Evolutionary conservation across 495 filamentous ascomycete genomes (phyloP).

Genomic region (Tirmania nivea): DNA sequence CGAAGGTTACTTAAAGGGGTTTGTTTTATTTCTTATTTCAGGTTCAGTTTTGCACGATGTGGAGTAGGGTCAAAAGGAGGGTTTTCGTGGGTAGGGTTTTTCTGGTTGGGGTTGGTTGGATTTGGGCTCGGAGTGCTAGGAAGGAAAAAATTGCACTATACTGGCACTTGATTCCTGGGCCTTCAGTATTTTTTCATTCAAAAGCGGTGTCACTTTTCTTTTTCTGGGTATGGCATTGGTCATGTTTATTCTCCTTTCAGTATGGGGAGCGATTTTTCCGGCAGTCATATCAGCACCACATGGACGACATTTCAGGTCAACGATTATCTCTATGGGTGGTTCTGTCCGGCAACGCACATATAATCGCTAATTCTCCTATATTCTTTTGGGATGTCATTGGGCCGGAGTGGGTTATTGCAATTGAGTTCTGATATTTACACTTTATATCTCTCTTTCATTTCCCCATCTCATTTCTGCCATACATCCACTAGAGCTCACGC

Average conservation of each 20-base stretch:
- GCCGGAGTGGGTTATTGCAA: slow-evolving; percentile 17
- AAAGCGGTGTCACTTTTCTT: background rate
- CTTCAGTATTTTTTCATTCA: background rate
- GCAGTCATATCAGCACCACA: too few species aligned
- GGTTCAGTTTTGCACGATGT: background rate
- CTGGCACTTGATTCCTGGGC: background rate
- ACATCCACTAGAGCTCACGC: background rate
- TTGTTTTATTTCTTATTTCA: slow-evolving; percentile 1
- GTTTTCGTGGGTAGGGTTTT: background rate
- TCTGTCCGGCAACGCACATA: slow-evolving; percentile 10
- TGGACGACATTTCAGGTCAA: too few species aligned
- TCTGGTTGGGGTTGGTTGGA: background rate
- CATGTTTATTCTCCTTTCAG: background rate
- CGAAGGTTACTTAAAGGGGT: slow-evolving; percentile 20
- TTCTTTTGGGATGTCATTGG: slow-evolving; percentile 19
- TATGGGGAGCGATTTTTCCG: too few species aligned
- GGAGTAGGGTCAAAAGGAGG: background rate
- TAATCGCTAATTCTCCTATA: background rate
- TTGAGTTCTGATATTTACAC: background rate
- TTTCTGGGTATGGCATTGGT: background rate
- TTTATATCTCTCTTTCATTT: background rate
- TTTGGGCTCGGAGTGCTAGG: background rate
- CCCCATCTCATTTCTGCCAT: background rate
- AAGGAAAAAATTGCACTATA: background rate
- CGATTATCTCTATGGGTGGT: slow-evolving; percentile 1